Base-by-base conservation (phyloP, 1,139 yeast genomes). In the Nakaseomyces bracarensis region DNA sequence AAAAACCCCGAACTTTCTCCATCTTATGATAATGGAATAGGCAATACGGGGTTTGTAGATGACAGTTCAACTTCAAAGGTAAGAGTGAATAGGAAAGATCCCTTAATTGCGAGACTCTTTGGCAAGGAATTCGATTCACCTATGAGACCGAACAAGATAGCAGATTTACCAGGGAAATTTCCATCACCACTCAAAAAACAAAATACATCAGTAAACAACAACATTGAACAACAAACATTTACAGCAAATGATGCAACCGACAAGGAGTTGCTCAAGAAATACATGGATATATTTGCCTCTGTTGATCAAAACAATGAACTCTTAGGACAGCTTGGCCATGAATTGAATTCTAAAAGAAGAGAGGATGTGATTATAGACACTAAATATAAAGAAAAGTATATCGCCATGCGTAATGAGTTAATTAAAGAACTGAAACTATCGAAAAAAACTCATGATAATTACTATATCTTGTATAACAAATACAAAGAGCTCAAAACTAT, bases 401-500 rank as follows among this genome's bases (percentile, higher is more conserved):
- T 60, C 1, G 49, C 60, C 7, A 54, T 73, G 30, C 61, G 67
- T 43, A 47, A 49, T 20, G 67, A 64, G 39, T 51, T 64, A 27
- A 54, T 58, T 4, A 44, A 48, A 8, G 67, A 64, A 41, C 48
- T 63, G 43, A 55, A 54, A 42, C 61, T 60, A 35, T 53, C 62
- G 4, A 60, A 63, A 40, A 50, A 51, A 39, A 43, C 63, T 4
- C 63, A 58, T 43, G 67, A 65, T 40, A 59, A 63, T 13, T 74
- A 70, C 50, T 65, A 69, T 47, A 58, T 62, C 42, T 60, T 74
- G 23, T 66, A 68, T 25, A 52, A 63, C 38, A 71, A 70, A 50
- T 72, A 73, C 51, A 61, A 67, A 33, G 61, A 60, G 13, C 53
- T 71, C 45, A 70, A 68, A 39, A 35, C 22, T 13, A 37, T 38